Percentiles rank a stretch among this genome's conserved stretches.
Conservation (phyloP, 2,329 filamentous ascomycete species). For the Xenosphaeropsis pyriputrescens region DNA sequence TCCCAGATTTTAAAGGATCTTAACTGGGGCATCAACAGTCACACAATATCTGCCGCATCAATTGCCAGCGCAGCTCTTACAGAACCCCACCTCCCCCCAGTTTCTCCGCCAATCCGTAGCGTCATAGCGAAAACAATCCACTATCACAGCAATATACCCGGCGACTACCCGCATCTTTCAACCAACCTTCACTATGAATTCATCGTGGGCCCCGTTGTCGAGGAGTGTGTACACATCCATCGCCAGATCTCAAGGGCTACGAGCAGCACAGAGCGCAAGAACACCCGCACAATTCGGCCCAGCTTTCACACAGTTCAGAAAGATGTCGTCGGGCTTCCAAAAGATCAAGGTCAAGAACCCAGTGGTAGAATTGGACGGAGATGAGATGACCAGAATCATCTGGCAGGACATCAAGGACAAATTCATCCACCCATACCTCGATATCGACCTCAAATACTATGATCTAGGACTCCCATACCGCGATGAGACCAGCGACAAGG, state of each 20-base stretch:
- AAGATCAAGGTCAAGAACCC: conserved; percentile 99
- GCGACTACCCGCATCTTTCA: too few species aligned
- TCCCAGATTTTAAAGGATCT: too few species aligned
- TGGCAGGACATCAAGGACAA: conserved; percentile 99
- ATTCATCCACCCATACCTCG: conserved; percentile 91
- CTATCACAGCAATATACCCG: too few species aligned
- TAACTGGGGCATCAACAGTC: too few species aligned
- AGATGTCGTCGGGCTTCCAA: conserved; percentile 37
- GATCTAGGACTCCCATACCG: conserved; percentile 88
- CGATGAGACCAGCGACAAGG: conserved; percentile 90
- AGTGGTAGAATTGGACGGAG: conserved; percentile 91
- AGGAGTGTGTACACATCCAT: background rate
- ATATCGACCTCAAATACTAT: conserved; percentile 97
- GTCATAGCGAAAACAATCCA: too few species aligned
- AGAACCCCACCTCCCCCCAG: too few species aligned
- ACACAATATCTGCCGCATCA: too few species aligned
- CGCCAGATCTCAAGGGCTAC: background rate
- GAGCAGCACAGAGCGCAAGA: conserved; percentile 1
- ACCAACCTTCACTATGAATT: background rate
- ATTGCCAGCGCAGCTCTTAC: too few species aligned
- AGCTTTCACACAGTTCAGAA: conserved; percentile 22
- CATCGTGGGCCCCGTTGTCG: background rate
- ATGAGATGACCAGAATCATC: conserved; percentile 97
- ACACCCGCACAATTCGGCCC: conserved; percentile 5
- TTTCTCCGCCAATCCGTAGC: too few species aligned